Conservation (phyloP, 2,329 filamentous ascomycete genomes). For the Clonostachys sp. region DNA sequence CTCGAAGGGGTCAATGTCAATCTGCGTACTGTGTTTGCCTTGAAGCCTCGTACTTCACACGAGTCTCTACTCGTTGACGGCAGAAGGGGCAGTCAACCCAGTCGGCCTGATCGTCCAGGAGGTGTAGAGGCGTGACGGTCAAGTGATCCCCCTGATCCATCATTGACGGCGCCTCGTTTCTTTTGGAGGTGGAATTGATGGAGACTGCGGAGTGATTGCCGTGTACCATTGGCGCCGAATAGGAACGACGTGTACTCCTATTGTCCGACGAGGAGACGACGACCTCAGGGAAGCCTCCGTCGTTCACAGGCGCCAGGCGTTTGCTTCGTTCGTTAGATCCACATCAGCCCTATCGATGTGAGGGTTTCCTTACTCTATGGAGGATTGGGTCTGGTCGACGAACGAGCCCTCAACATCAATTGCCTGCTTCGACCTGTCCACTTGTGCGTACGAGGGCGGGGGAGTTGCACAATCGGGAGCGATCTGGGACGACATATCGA, state of each 20-base stretch:
- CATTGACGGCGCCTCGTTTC: background rate
- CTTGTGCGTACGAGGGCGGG: no score
- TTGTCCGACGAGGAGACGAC: background rate
- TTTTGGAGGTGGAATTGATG: background rate
- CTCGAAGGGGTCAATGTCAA: constrained; percentile 4
- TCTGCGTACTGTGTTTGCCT: constrained; percentile 14
- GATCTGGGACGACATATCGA: no score
- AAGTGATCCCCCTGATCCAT: background rate
- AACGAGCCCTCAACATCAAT: no score
- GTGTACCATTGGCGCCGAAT: background rate
- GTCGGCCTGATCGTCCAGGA: constrained; percentile 14
- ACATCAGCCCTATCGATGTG: no score
- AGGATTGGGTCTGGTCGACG: no score
- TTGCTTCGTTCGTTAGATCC: no score
- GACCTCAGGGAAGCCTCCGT: background rate
- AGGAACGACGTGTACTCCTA: no score
- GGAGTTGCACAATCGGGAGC: no score
- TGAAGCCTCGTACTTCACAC: constrained; percentile 12
- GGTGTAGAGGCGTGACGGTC: constrained; percentile 16
- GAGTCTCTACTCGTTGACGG: constrained; percentile 9
- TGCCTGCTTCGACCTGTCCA: no score
- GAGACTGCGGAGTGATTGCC: no score
- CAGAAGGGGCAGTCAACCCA: constrained; percentile 17
- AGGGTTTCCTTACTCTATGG: no score
- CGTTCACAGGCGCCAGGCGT: background rate